phyloP scores from a whole-genome alignment of 2,329 filamentous ascomycete genomes.

The Microcyclosporella mali region DNA sequence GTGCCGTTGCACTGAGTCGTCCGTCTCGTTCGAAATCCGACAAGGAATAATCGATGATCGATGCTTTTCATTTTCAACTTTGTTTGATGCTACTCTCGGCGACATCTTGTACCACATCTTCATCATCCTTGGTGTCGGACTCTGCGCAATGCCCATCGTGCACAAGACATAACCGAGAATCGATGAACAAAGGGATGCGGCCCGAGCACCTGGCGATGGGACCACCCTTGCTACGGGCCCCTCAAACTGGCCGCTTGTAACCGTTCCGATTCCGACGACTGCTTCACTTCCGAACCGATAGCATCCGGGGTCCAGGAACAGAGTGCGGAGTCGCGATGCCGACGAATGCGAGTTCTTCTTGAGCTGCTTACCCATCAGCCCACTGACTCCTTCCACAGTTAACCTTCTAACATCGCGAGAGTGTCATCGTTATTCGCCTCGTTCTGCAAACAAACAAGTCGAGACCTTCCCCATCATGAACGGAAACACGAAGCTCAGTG shows the following conservation, averaged over 20 bases:
- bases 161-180: neutral
- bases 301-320: neutral
- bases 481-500: constrained; percentile 1
- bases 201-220: neutral
- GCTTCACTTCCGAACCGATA: neutral
- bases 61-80: neutral
- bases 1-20: too few species aligned
- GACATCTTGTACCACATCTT: neutral
- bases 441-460: neutral
- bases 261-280: neutral
- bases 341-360: neutral
- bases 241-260: neutral
- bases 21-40: too few species aligned
- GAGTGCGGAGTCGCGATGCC: neutral
- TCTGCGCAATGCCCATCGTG: neutral
- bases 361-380: neutral
- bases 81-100: neutral
- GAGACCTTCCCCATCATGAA: neutral
- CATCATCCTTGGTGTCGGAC: neutral
- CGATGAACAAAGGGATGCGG: neutral
- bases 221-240: too few species aligned
- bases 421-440: neutral
- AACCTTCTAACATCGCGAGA: neutral
- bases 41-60: neutral
- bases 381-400: neutral